These are phyloP conservation scores for Mycena galopus DNA, from an alignment of 768 basidiomycete genomes.

Conservation along the genomic window DNA sequence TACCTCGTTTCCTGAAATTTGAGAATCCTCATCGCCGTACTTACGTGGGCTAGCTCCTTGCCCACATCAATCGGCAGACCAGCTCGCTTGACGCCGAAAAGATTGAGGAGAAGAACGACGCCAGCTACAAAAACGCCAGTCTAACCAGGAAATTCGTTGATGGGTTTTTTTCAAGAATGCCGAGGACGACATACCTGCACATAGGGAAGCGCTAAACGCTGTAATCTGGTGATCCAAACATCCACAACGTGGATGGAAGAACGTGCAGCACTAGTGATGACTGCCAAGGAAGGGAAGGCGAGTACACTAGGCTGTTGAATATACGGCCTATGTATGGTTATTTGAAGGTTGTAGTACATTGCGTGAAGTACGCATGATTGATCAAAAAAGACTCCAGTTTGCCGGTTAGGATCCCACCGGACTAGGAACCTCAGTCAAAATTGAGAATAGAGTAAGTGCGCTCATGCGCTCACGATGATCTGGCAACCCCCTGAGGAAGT, in stretches of 20 bases:
- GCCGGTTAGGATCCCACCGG: conserved; percentile 40
- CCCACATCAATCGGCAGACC: conserved; percentile 47
- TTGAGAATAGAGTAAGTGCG: neutral
- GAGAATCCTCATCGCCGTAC: conserved; percentile 51
- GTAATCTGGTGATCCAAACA: conserved; percentile 28
- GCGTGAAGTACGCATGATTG: conserved; percentile 56
- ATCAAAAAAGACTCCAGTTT: conserved; percentile 50
- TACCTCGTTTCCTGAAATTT: conserved; percentile 34
- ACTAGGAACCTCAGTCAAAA: conserved; percentile 28
- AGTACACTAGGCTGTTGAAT: conserved; percentile 51
- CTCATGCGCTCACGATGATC: conserved; percentile 61
- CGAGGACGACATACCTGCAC: conserved; percentile 24
- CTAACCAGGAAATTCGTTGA: neutral
- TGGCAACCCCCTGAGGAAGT: conserved; percentile 74
- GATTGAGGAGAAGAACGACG: conserved; percentile 59
- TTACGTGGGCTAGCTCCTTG: conserved; percentile 54
- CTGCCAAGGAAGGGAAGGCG: conserved; percentile 61
- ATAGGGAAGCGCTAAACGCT: conserved; percentile 24
- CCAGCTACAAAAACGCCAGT: conserved; percentile 40
- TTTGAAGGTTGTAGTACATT: conserved; percentile 58
- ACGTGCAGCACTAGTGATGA: conserved; percentile 66
- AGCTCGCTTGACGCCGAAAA: conserved; percentile 54
- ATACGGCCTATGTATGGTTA: conserved; percentile 62
- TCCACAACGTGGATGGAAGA: conserved; percentile 60
- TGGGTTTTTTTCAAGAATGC: too few species aligned